Conservation (phyloP, 2,329 filamentous ascomycete species). For the Hawksworthiomyces lignivorus region DNA sequence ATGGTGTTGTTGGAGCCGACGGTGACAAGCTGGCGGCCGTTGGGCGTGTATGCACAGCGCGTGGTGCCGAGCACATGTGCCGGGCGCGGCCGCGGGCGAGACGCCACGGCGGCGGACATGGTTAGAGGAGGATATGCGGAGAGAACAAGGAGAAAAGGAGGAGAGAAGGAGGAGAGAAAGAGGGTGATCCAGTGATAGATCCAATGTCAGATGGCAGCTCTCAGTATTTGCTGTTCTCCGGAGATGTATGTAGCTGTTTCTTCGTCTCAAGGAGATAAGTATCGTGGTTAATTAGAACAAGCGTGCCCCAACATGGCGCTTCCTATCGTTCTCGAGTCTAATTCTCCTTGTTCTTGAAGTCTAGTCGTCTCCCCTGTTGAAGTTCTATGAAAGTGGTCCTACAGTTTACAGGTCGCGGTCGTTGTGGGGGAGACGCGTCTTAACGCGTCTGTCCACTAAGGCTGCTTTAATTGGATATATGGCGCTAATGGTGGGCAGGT, state of each 20-base stretch:
- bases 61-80: slow-evolving; percentile 80
- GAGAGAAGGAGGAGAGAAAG: not conserved
- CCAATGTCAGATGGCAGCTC: too few relatives aligned
- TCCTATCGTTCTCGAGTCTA: too few relatives aligned
- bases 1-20: slow-evolving; percentile 91
- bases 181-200: too few relatives aligned
- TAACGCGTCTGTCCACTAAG: slow-evolving; percentile 24
- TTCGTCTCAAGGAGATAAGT: too few relatives aligned
- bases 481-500: slow-evolving; percentile 4
- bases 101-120: slow-evolving; percentile 21
- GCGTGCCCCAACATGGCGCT: too few relatives aligned
- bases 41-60: slow-evolving; percentile 79
- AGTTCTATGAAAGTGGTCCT: too few relatives aligned
- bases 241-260: too few relatives aligned
- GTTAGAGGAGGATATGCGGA: not conserved
- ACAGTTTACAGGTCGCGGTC: too few relatives aligned
- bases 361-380: too few relatives aligned
- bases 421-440: slow-evolving; percentile 29
- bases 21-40: slow-evolving; percentile 80
- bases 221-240: too few relatives aligned
- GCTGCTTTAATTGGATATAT: slow-evolving; percentile 5
- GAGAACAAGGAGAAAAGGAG: not conserved
- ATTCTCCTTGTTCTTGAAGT: too few relatives aligned
- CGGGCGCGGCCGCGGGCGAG: slow-evolving; percentile 55
- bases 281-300: too few relatives aligned